Evolutionary conservation across 306 rosid species (phyloP).

Genomic region (Trifolium pratense): DNA sequence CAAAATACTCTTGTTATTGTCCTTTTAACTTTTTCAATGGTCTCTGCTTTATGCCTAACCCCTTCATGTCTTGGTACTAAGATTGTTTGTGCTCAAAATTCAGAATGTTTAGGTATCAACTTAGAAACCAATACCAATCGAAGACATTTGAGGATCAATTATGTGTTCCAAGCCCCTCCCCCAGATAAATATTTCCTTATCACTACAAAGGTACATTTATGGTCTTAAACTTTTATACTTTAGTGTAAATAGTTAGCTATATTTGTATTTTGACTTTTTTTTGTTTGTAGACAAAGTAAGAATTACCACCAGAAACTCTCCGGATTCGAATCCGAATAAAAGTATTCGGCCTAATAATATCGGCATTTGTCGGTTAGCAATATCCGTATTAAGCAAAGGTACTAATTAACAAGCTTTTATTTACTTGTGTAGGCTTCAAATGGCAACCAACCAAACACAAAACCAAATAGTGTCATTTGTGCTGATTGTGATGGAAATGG

Average conservation of each 20-base stretch:
- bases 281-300: no score
- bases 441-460: slow-evolving; percentile 51
- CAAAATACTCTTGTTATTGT: no score
- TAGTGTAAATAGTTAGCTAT: not conserved
- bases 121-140: slow-evolving; percentile 20
- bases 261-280: not conserved
- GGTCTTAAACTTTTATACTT: not conserved
- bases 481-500: slow-evolving; percentile 87
- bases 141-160: slow-evolving; percentile 38
- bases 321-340: no score
- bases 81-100: not conserved
- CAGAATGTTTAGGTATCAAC: slow-evolving; percentile 12
- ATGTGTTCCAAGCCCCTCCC: slow-evolving; percentile 40
- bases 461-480: slow-evolving; percentile 77
- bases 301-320: no score
- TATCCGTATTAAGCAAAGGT: not conserved
- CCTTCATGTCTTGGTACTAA: slow-evolving; percentile 31
- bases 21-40: slow-evolving; percentile 48
- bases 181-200: slow-evolving; percentile 38
- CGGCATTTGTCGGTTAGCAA: no score
- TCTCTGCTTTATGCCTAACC: slow-evolving; percentile 46
- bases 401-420: not conserved
- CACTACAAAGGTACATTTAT: slow-evolving; percentile 57
- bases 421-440: slow-evolving; percentile 52
- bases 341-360: no score